Conservation (phyloP, 305 asterid genomes). For the Caryopteris hybrid region DNA sequence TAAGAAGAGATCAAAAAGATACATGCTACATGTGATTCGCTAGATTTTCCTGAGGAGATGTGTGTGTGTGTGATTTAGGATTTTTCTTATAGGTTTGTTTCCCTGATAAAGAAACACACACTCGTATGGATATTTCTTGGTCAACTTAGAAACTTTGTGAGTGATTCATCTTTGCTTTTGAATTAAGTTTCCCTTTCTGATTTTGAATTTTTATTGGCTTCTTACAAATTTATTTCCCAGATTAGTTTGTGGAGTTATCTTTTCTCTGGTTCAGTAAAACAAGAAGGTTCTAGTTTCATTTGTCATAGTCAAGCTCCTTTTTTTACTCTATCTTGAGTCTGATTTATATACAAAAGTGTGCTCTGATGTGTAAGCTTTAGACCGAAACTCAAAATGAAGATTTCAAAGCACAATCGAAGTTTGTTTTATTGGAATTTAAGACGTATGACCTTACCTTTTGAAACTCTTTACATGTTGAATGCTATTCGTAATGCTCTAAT, state of each 20-base stretch:
- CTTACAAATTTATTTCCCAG: not conserved
- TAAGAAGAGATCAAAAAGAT: not conserved
- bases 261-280: not conserved
- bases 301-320: not conserved
- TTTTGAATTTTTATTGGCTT: not conserved
- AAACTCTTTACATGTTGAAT: not conserved
- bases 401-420: not conserved
- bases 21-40: not conserved
- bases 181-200: constrained; percentile 5
- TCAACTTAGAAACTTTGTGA: not conserved
- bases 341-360: constrained; percentile 19
- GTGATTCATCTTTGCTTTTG: constrained; percentile 1
- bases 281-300: not conserved
- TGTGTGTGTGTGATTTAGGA: constrained; percentile 4
- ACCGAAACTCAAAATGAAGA: not conserved
- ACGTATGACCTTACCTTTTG: not conserved
- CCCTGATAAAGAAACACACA: constrained; percentile 1
- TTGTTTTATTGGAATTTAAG: not conserved
- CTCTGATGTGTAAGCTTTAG: constrained; percentile 21
- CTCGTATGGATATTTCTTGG: constrained; percentile 1
- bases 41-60: not conserved
- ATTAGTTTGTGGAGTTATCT: not conserved
- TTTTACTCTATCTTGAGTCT: constrained; percentile 7
- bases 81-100: constrained; percentile 1
- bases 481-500: not conserved